Base-by-base conservation (phyloP, 2,329 filamentous ascomycete genomes). In the Cytospora piceicola region DNA sequence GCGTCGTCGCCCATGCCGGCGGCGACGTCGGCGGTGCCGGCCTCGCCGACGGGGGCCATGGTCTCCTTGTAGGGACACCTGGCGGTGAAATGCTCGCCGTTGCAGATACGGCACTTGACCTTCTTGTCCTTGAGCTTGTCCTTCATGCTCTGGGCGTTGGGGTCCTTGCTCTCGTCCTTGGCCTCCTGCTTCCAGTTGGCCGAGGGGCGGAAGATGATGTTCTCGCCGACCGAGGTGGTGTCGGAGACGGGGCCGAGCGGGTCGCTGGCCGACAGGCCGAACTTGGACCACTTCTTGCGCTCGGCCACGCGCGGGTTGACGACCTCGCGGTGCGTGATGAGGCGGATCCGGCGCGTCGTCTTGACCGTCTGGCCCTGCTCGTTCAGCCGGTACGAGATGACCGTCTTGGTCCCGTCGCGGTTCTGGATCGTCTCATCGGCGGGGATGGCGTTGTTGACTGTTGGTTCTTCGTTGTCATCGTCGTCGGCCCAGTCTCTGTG, bases 61-160 rank as follows among this genome's bases (percentile, higher is more conserved):
- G 94, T 99, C 78, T 98, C 95, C 85, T 98, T 99, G 90, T 97
- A 99, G 42, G 95, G 95, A 88, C 95, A 99, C 79, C 95, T 90
- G 72, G 94, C 94, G 52, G 95, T 99, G 85, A 98, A 99, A 88
- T 99, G 95, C 85, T 99, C 95, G 77, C 94, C 95, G 77, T 90
- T 92, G 83, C 95, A 99, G 78, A 99, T 98, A 86, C 95, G 91
- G 82, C 95, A 99, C 87, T 98, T 98, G 85, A 99, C 96, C 84
- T 97, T 96, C 88, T 97, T 97, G 83, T 97, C 94, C 88, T 95
- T 96, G 75, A 98, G 85, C 82, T 92, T 90, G 76, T 90, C 87
- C 82, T 91, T 91, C 82, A 90, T 86, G 74, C 84, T 85, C 80
- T 90, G 88, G 74, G 90, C 88, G 79, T 92, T 90, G 75, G 85